Evolutionary conservation across 164 flowering plant genomes (phyloP).

Genomic region (Annona cherimola): DNA sequence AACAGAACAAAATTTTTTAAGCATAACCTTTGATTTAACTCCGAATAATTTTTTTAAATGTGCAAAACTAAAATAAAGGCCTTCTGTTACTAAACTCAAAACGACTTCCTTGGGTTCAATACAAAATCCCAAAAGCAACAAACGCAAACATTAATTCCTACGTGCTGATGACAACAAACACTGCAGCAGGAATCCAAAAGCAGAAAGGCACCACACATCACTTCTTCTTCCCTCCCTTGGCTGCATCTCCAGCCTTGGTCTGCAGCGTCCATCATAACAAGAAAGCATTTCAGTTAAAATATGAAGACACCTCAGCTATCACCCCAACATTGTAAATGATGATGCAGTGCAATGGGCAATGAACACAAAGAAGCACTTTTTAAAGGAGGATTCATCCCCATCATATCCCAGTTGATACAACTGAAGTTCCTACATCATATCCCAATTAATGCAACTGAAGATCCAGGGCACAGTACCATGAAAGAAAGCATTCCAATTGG

Average conservation of each 20-base stretch:
- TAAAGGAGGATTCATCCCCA: not conserved
- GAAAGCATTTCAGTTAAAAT: not conserved
- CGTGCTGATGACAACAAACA: not conserved
- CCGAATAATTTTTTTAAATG: not conserved
- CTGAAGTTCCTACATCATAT: not conserved
- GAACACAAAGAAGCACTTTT: not conserved
- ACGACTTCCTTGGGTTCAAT: not conserved
- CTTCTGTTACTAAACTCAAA: not conserved
- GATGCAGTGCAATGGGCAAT: not conserved
- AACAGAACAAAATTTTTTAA: not conserved
- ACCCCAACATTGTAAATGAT: not conserved
- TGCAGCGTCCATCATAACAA: conserved; percentile 6
- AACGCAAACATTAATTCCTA: not conserved
- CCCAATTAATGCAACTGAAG: not conserved
- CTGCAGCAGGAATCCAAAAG: not conserved
- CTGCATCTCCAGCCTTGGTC: conserved; percentile 31
- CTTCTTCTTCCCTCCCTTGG: conserved; percentile 27
- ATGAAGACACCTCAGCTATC: not conserved
- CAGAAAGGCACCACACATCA: conserved; percentile 4
- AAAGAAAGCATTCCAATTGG: too few relatives aligned
- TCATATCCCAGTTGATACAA: not conserved
- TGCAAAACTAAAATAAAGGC: not conserved
- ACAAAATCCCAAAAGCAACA: not conserved
- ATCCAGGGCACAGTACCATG: too few relatives aligned
- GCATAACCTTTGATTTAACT: not conserved